Conservation (phyloP, 257 asterid species). For the Catharanthus roseus region DNA sequence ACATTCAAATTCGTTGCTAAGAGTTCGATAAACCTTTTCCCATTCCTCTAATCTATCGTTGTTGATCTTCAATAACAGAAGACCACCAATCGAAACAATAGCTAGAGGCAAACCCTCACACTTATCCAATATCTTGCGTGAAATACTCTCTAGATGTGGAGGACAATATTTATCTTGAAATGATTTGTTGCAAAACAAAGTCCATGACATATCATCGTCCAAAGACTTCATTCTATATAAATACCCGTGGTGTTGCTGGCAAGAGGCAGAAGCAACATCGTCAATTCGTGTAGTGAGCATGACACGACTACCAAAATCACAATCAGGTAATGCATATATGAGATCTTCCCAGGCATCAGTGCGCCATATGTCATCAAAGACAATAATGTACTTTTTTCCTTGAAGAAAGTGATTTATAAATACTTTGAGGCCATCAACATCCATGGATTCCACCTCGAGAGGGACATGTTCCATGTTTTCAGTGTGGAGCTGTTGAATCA, state of each 20-base stretch:
- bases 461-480: neutral
- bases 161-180: slow-evolving; percentile 20
- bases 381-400: slow-evolving; percentile 11
- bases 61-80: neutral
- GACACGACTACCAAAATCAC: slow-evolving; percentile 22
- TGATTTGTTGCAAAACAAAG: slow-evolving; percentile 14
- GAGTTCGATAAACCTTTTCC: neutral
- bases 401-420: neutral
- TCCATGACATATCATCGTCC: slow-evolving; percentile 1
- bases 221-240: slow-evolving; percentile 15
- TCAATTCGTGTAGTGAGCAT: slow-evolving; percentile 22
- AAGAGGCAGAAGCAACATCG: slow-evolving; percentile 2
- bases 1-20: neutral
- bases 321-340: slow-evolving; percentile 23
- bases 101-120: slow-evolving; percentile 14
- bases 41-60: neutral
- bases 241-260: slow-evolving; percentile 7
- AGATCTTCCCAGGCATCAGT: slow-evolving; percentile 28
- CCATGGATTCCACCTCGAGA: neutral
- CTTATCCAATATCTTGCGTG: slow-evolving; percentile 2
- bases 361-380: slow-evolving; percentile 33
- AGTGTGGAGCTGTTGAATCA: neutral
- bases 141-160: slow-evolving; percentile 11
- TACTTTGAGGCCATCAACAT: no score
- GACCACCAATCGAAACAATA: neutral